Percentiles rank a stretch among this genome's conserved stretches.
phyloP scores from a whole-genome alignment of 768 basidiomycete species.

The Chalciporus pseudorubinellus region DNA sequence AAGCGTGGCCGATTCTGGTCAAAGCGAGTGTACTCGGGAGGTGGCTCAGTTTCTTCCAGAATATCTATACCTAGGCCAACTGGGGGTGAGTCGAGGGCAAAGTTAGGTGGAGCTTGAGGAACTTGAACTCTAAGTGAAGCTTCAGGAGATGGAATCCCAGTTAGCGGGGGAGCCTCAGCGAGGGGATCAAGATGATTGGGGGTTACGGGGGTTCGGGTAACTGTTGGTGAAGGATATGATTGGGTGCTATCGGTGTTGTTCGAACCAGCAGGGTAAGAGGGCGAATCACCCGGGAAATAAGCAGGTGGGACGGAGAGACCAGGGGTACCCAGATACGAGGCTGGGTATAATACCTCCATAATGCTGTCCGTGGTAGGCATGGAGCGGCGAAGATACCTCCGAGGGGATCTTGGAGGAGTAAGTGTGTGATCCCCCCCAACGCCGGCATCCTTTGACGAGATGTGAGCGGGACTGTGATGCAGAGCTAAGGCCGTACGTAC shows the following conservation, averaged over 20 bases:
- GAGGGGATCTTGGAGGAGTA: neutral
- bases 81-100: neutral
- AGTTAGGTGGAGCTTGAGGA: neutral
- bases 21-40: conserved; percentile 29
- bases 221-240: neutral
- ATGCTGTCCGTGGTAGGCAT: conserved; percentile 23
- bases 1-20: conserved; percentile 21
- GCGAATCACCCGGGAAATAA: conserved; percentile 9
- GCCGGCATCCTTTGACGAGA: conserved; percentile 5
- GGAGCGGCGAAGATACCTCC: neutral
- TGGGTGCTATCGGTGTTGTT: neutral
- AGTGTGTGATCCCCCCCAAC: neutral
- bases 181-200: conserved; percentile 4
- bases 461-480: conserved; percentile 5
- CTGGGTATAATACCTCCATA: conserved; percentile 29
- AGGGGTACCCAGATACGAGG: conserved; percentile 13
- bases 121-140: neutral
- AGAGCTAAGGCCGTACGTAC: conserved; percentile 3
- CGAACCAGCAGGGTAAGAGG: neutral
- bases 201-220: neutral
- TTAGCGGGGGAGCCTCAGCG: conserved; percentile 11
- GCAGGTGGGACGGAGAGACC: conserved; percentile 19
- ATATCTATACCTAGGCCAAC: neutral
- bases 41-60: conserved; percentile 9
- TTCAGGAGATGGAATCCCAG: conserved; percentile 15